Conservation (phyloP, 2,329 filamentous ascomycete species). For the Alternaria sp. region DNA sequence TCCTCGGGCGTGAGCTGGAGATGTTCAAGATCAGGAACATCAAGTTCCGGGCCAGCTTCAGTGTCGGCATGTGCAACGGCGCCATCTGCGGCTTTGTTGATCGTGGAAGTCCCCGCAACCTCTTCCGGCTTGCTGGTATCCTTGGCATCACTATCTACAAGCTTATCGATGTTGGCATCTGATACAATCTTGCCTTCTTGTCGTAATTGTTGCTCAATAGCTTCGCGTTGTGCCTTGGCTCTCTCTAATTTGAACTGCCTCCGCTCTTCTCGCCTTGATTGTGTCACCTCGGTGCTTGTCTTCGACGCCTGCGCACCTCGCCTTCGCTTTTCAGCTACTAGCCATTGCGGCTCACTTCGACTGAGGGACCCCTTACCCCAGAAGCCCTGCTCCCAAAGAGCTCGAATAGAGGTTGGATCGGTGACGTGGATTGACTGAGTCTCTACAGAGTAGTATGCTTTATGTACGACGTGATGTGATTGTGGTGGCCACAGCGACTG, state of each 20-base stretch:
- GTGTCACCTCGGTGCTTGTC: constrained; percentile 85
- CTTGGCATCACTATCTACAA: constrained; percentile 39
- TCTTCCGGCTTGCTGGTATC: constrained; percentile 25
- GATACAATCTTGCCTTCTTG: constrained; percentile 57
- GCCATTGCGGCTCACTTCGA: constrained; percentile 93
- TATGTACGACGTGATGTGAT: constrained; percentile 71
- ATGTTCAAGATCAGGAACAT: constrained; percentile 70
- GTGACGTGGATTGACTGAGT: constrained; percentile 86
- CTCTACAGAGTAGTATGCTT: constrained; percentile 80
- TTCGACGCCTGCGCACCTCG: constrained; percentile 68
- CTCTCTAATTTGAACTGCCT: constrained; percentile 88
- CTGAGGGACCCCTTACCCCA: constrained; percentile 94
- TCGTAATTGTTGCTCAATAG: constrained; percentile 74
- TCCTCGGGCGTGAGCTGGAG: constrained; percentile 92
- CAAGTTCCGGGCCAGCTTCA: constrained; percentile 13
- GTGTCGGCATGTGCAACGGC: constrained; percentile 13
- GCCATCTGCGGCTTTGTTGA: constrained; percentile 19
- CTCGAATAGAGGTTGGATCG: constrained; percentile 76
- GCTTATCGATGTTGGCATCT: constrained; percentile 37
- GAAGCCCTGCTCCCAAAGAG: constrained; percentile 95
- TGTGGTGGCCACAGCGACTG: constrained; percentile 73
- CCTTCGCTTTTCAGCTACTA: constrained; percentile 80
- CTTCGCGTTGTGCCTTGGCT: constrained; percentile 85
- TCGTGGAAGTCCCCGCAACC: constrained; percentile 21
- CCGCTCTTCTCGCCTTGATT: constrained; percentile 78